Percentiles rank a stretch among this genome's conserved stretches.
phyloP scores from a whole-genome alignment of 805 yeast genomes.

The Tetrapisispora fleetii region DNA sequence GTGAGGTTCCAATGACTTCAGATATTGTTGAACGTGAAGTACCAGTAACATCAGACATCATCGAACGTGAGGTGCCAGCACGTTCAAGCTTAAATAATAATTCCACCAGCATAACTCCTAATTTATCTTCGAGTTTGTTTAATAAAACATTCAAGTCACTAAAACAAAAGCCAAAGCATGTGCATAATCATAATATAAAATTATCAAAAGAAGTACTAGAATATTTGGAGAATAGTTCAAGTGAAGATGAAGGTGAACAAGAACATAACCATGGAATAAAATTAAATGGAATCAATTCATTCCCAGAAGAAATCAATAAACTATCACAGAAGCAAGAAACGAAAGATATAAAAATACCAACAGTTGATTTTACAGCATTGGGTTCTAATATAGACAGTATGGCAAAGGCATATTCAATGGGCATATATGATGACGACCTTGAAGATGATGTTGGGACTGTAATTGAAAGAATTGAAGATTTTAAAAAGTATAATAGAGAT shows the following conservation, averaged over 20 bases:
- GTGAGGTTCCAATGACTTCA: background rate
- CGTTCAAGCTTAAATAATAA: too few relatives aligned
- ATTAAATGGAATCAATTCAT: background rate
- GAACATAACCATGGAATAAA: background rate
- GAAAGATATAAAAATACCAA: slow-evolving; percentile 14
- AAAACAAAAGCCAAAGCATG: background rate
- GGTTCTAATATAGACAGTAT: slow-evolving; percentile 43
- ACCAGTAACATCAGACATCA: background rate
- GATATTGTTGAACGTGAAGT: background rate
- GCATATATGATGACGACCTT: slow-evolving; percentile 52
- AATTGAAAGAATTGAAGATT: slow-evolving; percentile 44
- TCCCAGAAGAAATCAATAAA: slow-evolving; percentile 5
- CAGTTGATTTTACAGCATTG: slow-evolving; percentile 34
- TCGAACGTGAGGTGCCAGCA: slow-evolving; percentile 5
- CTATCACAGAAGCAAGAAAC: slow-evolving; percentile 5
- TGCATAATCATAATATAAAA: background rate
- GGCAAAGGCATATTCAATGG: slow-evolving; percentile 52
- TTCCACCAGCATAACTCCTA: background rate
- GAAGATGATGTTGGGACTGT: slow-evolving; percentile 45
- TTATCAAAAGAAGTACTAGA: slow-evolving; percentile 8
- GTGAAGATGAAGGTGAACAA: slow-evolving; percentile 1
- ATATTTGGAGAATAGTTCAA: background rate
- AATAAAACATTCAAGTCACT: slow-evolving; percentile 7
- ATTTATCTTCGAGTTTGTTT: background rate
- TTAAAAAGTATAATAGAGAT: slow-evolving; percentile 40